These are phyloP conservation scores for Takashimella koratensis DNA, from an alignment of 1,284 basidiomycete species.

Conservation along the genomic window DNA sequence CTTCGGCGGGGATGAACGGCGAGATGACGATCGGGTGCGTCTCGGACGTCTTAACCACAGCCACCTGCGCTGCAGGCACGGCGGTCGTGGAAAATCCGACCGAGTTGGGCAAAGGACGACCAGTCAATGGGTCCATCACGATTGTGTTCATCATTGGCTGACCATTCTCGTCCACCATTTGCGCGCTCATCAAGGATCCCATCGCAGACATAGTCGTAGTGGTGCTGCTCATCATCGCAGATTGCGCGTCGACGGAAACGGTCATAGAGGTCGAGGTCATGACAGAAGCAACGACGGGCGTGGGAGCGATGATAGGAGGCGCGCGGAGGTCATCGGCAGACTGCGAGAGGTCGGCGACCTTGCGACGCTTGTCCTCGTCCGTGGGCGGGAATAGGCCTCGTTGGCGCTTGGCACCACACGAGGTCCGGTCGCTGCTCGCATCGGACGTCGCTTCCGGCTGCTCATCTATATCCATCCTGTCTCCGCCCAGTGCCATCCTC, in stretches of 20 bases:
- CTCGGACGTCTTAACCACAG: slow-evolving; percentile 63
- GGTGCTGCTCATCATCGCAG: slow-evolving; percentile 60
- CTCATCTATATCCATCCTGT: slow-evolving; percentile 35
- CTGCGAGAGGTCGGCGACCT: slow-evolving; percentile 40
- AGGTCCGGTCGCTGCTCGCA: slow-evolving; percentile 3
- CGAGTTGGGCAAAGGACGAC: not conserved
- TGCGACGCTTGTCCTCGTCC: slow-evolving; percentile 40
- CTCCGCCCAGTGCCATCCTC: slow-evolving; percentile 22
- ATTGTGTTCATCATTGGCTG: not conserved
- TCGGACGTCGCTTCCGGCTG: slow-evolving; percentile 1
- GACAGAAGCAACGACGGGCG: slow-evolving; percentile 24
- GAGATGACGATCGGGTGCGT: slow-evolving; percentile 79
- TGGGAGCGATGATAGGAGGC: too few relatives aligned
- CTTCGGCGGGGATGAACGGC: slow-evolving; percentile 31
- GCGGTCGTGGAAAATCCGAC: not conserved
- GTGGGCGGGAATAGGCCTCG: slow-evolving; percentile 18
- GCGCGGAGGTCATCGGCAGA: slow-evolving; percentile 8
- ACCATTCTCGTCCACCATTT: not conserved
- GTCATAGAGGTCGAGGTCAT: not conserved
- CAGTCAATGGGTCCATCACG: not conserved
- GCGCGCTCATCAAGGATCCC: not conserved
- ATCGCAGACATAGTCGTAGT: slow-evolving; percentile 30
- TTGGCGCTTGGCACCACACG: slow-evolving; percentile 39
- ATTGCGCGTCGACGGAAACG: slow-evolving; percentile 3
- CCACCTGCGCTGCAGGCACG: not conserved